A percentile compares a stretch with the other conserved stretches of the same genome.
These are phyloP conservation scores for Pseudevernia furfuracea DNA, from an alignment of 495 filamentous ascomycete species.

Conservation along the genomic window DNA sequence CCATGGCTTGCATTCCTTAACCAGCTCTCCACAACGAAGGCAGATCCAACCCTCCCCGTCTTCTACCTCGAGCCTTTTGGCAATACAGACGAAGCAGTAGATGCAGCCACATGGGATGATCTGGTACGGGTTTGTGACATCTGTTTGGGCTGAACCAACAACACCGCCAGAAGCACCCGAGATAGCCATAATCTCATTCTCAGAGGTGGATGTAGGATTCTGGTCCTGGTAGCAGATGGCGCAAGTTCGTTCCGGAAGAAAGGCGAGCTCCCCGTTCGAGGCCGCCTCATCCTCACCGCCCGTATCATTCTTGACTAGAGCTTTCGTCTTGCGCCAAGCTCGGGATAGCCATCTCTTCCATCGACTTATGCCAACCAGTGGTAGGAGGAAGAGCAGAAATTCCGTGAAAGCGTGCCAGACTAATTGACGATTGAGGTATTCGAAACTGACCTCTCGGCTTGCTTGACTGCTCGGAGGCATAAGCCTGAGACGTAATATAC, in stretches of 20 bases:
- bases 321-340: conserved; percentile 69
- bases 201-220: conserved; percentile 59
- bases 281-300: conserved; percentile 35
- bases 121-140: conserved; percentile 95
- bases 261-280: conserved; percentile 60
- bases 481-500: conserved; percentile 76
- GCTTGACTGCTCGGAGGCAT: conserved; percentile 74
- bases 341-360: conserved; percentile 87
- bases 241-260: conserved; percentile 88
- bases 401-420: conserved; percentile 99
- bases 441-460: conserved; percentile 85
- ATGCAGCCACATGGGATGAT: conserved; percentile 83
- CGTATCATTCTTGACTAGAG: conserved; percentile 47
- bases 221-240: conserved; percentile 97
- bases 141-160: conserved; percentile 81
- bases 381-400: conserved; percentile 91
- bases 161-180: conserved; percentile 60
- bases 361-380: conserved; percentile 82
- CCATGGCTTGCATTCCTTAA: conserved; percentile 92
- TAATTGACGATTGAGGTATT: conserved; percentile 94
- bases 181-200: conserved; percentile 55
- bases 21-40: conserved; percentile 74
- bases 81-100: conserved; percentile 97
- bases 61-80: conserved; percentile 78
- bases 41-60: conserved; percentile 97